Evolutionary conservation across 2,329 filamentous ascomycete species (phyloP).

Genomic region (Aspergillus ibericus): DNA sequence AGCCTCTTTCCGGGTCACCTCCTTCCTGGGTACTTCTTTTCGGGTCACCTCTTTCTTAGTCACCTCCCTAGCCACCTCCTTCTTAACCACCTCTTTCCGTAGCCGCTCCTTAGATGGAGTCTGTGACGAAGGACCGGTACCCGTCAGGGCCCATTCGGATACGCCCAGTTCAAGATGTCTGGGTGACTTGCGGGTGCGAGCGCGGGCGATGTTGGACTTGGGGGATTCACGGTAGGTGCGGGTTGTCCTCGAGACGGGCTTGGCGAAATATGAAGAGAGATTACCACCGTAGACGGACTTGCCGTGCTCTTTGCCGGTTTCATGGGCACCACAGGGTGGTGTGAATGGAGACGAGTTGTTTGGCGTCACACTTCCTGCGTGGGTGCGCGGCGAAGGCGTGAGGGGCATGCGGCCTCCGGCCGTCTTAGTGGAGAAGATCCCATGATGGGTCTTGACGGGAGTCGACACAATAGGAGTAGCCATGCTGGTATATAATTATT

Average conservation of each 20-base stretch:
- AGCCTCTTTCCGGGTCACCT: constrained; percentile 39
- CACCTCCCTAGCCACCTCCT: neutral
- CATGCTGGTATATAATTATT: constrained; percentile 58
- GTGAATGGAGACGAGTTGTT: constrained; percentile 74
- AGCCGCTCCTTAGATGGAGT: constrained; percentile 62
- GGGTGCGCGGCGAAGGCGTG: constrained; percentile 80
- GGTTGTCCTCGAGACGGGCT: constrained; percentile 51
- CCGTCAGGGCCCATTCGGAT: constrained; percentile 87
- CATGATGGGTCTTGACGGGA: constrained; percentile 90
- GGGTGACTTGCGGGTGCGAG: constrained; percentile 58
- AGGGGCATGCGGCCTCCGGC: constrained; percentile 93
- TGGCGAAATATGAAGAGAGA: constrained; percentile 75
- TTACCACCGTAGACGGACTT: constrained; percentile 79
- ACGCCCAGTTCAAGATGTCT: constrained; percentile 87
- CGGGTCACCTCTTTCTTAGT: neutral
- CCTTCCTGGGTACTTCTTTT: constrained; percentile 18
- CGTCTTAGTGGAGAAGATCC: constrained; percentile 86
- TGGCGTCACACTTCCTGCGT: constrained; percentile 51
- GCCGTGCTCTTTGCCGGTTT: constrained; percentile 55
- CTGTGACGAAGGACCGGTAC: constrained; percentile 65
- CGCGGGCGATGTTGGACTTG: constrained; percentile 14
- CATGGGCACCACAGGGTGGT: constrained; percentile 62
- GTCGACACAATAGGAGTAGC: constrained; percentile 81
- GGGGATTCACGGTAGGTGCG: constrained; percentile 76
- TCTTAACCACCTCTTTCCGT: constrained; percentile 36